Evolutionary conservation across 2,329 filamentous ascomycete species (phyloP), one percentile per base, ranked within the genome.

Genomic region (Emydomyces testavorans): DNA sequence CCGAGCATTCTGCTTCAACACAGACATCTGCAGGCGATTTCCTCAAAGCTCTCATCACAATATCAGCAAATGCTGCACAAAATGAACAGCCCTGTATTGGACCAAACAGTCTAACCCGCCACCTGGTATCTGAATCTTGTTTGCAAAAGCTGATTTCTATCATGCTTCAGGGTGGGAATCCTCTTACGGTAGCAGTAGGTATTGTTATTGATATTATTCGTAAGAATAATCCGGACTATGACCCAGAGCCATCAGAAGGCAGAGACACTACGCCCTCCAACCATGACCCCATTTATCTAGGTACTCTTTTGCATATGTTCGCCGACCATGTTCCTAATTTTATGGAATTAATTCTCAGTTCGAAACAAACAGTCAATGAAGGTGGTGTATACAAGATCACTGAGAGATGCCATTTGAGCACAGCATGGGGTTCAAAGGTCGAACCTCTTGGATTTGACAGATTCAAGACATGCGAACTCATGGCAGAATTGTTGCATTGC

Each of bases 151-250:
- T 98, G n/a, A 86, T 96, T 51, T 72, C 77, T 11, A 86, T 90
- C 58, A 98, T 98, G 92, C 77, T 96, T 11, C 77, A 82, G 44
- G 92, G 92, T 32, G 92, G 92, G 21, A 96, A 98, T 59, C 84
- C 92, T 4, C 69, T 98, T 50, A 96, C 90, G 0, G 93, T 96
- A 13, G 92, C 92, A 42, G 92, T 98, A 8, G 92, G 92, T 16
- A 95, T 96, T 59, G 79, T 98, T 28, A 98, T 98, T 54, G 92
- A 98, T 67, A 92, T 98, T 38, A 98, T 98, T 62, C 79, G 92
- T 52, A 98, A 98, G 71, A 98, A 98, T 68, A 98, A 98, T 64
- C 96, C 92, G 0, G 92, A 98, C 66, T 98, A 98, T 63, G 92
- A 98, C 57, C 83, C 92, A 0, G 92, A 96, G 57, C 85, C 89